Base-by-base conservation (phyloP, 108 stramenopile genomes). In the Cylindrotheca fusiformis region DNA sequence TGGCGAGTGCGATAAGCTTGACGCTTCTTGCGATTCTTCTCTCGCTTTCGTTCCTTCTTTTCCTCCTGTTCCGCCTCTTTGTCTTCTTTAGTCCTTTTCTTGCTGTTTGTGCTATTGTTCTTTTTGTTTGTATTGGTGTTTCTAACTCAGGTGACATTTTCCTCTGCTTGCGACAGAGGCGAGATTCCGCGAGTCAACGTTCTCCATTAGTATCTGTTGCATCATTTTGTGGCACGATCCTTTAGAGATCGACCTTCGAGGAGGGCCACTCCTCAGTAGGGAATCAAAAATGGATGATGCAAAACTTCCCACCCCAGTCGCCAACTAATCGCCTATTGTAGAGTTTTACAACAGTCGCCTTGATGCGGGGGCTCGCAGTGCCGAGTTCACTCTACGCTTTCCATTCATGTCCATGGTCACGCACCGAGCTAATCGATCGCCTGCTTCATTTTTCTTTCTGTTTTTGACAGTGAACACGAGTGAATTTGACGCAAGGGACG, bases 321-420 rank as follows among this genome's bases (percentile, higher is more conserved):
- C 14, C 36, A 41, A 41, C 36, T 41, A 41, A 41, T 41, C 36
- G 36, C 14, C 36, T 14, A 41, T 10, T 41, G 10, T 14, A 41
- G 14, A 6, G 10, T 10, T 41, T 41, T 41, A 14, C 6, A 41
- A 10, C 36, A 14, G 36, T 41, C 36, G 36, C 36, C 36, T 41
- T 41, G 36, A 41, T 41, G 36, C 36, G 36, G 36, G 36, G 36
- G 36, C 36, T 41, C 36, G 36, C 36, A 41, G 36, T 41, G 36
- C 36, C 36, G 36, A 41, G 36, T 41, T 41, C 14, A 14, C 36
- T 41, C 36, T 41, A 41, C 36, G 36, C 36, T 41, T 41, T 41
- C 36, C 36, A 41, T 41, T n/a, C 36, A 10, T 41, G 36, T 41
- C 36, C 14, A 41, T 41, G 36, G 36, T 41, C 36, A 41, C 36